Evolutionary conservation across 2,329 filamentous ascomycete species (phyloP), one percentile per base, ranked within the genome.

Genomic region (Penicillium frequentans): DNA sequence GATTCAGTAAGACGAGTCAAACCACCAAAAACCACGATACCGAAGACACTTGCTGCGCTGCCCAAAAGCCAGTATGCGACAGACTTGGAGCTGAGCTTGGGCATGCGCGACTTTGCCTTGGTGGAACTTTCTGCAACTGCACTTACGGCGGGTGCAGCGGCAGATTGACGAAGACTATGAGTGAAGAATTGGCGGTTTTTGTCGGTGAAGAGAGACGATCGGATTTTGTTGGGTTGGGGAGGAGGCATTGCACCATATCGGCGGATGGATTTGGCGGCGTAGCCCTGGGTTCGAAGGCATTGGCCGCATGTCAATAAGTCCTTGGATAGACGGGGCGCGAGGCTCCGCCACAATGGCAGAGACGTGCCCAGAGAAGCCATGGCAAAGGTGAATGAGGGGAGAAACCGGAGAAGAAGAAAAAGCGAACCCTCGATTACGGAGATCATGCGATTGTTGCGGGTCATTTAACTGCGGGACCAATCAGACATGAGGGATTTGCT

Each of bases 1-100:
- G 95, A 99, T 78, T 99, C 95, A 4, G 95, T 99, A 65, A 99
- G 82, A 57, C 95, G 84, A 29, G 95, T 99, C 66, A 99, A 81
- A 6, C 95, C 95, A 56, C 95, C 95, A 75, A 96, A 96, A 45
- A 99, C 86, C 51, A 99, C 93, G 68, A 99, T 96, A 58, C 95
- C 95, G 76, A 98, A 99, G 52, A 98, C 95, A 73, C 91, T 96
- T 44, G 86, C 90, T 1, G 95, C 93, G 66, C 93, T 97, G 47
- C 87, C 93, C 55, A 99, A 79, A 46, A 99, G 84, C 93, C 93
- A 99, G 79, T 93, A 93, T 58, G 88, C 95, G 45, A 96, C 93
- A 10, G 81, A 79, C 75, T 90, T 95, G 57, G 87, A 85, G 63
- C 84, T 91, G 10, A 84, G 84, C 66, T 90, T 75, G 19, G 84